Conservation (phyloP, 2,329 filamentous ascomycete genomes). For the Aspergillus felis region DNA sequence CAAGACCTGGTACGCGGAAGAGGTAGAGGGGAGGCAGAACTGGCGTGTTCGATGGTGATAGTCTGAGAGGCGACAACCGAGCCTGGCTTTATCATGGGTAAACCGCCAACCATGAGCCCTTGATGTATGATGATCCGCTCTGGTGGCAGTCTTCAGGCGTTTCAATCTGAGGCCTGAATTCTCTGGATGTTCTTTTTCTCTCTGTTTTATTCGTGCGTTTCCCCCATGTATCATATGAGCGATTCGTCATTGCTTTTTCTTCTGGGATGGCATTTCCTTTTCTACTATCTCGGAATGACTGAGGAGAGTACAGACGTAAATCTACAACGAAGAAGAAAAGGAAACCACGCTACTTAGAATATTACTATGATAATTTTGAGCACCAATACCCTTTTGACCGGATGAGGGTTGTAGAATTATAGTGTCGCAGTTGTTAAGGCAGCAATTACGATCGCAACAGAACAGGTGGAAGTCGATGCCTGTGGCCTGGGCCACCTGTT, state of each 20-base stretch:
- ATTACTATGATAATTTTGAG: not conserved
- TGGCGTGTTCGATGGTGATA: not conserved
- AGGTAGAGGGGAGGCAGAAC: slow-evolving; percentile 24
- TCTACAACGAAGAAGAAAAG: not conserved
- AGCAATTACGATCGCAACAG: not conserved
- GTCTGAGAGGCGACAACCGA: not conserved
- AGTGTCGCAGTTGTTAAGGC: not conserved
- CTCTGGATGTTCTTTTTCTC: not conserved
- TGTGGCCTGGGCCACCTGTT: not conserved
- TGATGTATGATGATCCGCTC: not conserved
- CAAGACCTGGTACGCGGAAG: slow-evolving; percentile 45
- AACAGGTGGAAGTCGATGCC: not conserved
- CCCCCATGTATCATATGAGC: slow-evolving; percentile 17
- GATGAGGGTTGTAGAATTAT: not conserved
- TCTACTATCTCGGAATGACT: slow-evolving; percentile 1
- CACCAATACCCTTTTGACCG: not conserved
- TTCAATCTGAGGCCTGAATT: not conserved
- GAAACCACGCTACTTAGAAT: not conserved
- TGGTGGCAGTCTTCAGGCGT: not conserved
- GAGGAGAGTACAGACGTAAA: not conserved
- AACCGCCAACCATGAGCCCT: not conserved
- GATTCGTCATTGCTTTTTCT: slow-evolving; percentile 4
- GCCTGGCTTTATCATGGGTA: not conserved
- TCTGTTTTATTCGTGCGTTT: slow-evolving; percentile 1
- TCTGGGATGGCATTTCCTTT: not conserved